Percentiles rank a stretch among this genome's conserved stretches.
Conservation (phyloP, 108 stramenopile genomes). For the Nitzschia inconspicua region DNA sequence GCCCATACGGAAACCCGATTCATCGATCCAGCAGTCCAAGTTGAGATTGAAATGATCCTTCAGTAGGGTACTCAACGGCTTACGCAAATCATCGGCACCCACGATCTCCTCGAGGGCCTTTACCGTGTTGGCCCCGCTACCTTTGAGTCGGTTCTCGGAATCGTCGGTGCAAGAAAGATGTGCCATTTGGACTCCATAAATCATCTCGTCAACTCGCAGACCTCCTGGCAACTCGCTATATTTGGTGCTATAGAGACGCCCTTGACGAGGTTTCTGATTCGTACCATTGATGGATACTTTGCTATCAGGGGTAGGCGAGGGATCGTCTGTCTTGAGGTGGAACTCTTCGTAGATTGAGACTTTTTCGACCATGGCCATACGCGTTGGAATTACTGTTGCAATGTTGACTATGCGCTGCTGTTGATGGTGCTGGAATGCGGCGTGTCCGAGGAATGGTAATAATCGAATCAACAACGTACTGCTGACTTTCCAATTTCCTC, state of each 20-base stretch:
- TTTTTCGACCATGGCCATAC: too few relatives aligned
- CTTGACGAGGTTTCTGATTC: too few relatives aligned
- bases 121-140: conserved; percentile 6
- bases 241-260: conserved; percentile 12
- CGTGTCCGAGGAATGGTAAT: too few relatives aligned
- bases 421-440: too few relatives aligned
- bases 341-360: too few relatives aligned
- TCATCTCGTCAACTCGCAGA: conserved; percentile 22
- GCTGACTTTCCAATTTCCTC: too few relatives aligned
- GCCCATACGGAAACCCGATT: conserved; percentile 8
- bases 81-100: conserved; percentile 14
- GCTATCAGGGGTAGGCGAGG: neutral
- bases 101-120: conserved; percentile 16
- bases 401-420: too few relatives aligned
- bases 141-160: neutral
- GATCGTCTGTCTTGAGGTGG: neutral
- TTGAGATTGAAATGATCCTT: conserved; percentile 14
- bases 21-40: conserved; percentile 24
- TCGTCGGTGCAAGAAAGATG: conserved; percentile 32
- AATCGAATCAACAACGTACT: too few relatives aligned
- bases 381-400: too few relatives aligned
- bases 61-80: conserved; percentile 17
- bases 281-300: neutral
- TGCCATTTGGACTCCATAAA: conserved; percentile 35
- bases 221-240: conserved; percentile 18